Conservation (phyloP, 2,329 filamentous ascomycete genomes). For the Aspergillus clavatus region DNA sequence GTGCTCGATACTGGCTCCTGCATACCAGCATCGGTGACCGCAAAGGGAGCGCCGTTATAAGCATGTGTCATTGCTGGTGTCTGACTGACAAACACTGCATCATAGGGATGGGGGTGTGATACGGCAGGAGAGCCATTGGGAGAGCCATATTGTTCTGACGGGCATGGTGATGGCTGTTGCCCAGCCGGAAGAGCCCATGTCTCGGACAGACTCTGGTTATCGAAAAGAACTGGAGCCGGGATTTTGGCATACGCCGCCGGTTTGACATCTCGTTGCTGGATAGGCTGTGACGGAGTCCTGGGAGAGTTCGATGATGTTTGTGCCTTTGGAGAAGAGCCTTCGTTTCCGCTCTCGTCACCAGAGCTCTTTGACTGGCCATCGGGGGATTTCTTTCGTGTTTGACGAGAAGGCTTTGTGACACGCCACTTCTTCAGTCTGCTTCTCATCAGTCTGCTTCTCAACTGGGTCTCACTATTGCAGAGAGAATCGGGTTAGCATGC, state of each 20-base stretch:
- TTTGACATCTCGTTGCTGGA: constrained; percentile 6
- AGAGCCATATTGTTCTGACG: constrained; percentile 18
- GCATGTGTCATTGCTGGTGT: constrained; percentile 22
- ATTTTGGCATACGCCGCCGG: constrained; percentile 7
- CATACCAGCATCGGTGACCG: constrained; percentile 26
- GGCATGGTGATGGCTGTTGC: constrained; percentile 22
- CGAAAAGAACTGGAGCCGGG: constrained; percentile 10
- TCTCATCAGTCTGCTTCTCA: constrained; percentile 41
- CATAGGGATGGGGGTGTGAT: constrained; percentile 21
- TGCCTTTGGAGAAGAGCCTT: constrained; percentile 14
- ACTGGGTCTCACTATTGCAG: constrained; percentile 39
- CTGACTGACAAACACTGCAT: constrained; percentile 24
- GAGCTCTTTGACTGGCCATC: constrained; percentile 13
- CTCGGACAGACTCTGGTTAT: constrained; percentile 11
- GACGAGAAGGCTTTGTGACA: constrained; percentile 42
- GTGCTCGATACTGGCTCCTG: constrained; percentile 23
- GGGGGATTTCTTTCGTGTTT: constrained; percentile 38
- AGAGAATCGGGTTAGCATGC: background rate
- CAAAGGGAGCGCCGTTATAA: constrained; percentile 22
- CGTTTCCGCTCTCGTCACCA: constrained; percentile 19
- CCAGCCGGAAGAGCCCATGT: constrained; percentile 18
- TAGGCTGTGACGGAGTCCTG: constrained; percentile 7
- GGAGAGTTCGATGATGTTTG: constrained; percentile 11
- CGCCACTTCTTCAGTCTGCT: constrained; percentile 44
- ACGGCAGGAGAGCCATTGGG: constrained; percentile 18